Percentiles rank a stretch among this genome's conserved stretches.
Evolutionary conservation across 768 basidiomycete species (phyloP).

Genomic region (Termitomyces sp.): DNA sequence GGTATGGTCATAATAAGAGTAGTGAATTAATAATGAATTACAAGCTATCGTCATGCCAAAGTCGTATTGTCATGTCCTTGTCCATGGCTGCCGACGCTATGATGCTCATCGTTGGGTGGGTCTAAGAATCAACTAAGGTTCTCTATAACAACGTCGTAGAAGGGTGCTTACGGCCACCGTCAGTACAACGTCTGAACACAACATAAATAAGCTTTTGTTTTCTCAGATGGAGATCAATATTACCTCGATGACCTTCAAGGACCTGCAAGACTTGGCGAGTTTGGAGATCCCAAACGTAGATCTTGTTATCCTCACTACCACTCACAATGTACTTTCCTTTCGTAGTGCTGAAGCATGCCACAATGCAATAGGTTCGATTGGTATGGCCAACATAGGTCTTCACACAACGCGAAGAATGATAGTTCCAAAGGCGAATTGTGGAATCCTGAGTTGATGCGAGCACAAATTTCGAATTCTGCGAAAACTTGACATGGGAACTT

Average conservation of each 20-base stretch:
- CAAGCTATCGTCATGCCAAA: slow-evolving; percentile 63
- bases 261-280: slow-evolving; percentile 71
- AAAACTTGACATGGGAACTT: slow-evolving; percentile 87
- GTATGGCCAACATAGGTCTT: slow-evolving; percentile 90
- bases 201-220: background rate
- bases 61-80: slow-evolving; percentile 77
- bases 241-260: slow-evolving; percentile 81
- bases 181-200: slow-evolving; percentile 56
- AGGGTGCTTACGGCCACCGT: slow-evolving; percentile 62
- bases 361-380: slow-evolving; percentile 82
- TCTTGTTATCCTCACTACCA: slow-evolving; percentile 87
- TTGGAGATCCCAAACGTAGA: slow-evolving; percentile 90
- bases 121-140: slow-evolving; percentile 35
- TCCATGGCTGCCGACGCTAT: slow-evolving; percentile 91
- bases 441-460: slow-evolving; percentile 93
- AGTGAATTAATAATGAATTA: background rate
- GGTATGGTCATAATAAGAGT: no score
- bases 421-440: slow-evolving; percentile 93
- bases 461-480: slow-evolving; percentile 88
- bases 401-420: slow-evolving; percentile 83
- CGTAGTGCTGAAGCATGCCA: slow-evolving; percentile 60
- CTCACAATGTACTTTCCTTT: slow-evolving; percentile 72
- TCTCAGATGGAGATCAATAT: slow-evolving; percentile 2
- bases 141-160: slow-evolving; percentile 9
- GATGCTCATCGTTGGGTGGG: slow-evolving; percentile 69